These are phyloP conservation scores for Clitopilus passeckerianus DNA, from an alignment of 768 basidiomycete species.

Conservation along the genomic window DNA sequence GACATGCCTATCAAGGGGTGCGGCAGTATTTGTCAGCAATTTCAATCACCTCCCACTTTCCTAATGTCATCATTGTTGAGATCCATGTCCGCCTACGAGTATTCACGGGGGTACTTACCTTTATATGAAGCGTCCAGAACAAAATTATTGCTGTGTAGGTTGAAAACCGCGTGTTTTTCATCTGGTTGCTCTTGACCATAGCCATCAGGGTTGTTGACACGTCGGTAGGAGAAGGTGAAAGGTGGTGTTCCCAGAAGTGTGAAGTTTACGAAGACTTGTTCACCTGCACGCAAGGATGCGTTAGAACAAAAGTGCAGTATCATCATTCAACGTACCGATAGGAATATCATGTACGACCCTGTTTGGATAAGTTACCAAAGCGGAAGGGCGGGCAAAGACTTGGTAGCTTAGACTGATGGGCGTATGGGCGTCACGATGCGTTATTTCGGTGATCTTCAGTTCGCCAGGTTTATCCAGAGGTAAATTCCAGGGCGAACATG, in stretches of 20 bases:
- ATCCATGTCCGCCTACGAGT: no score
- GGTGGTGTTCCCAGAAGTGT: slow-evolving; percentile 84
- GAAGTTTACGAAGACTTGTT: slow-evolving; percentile 89
- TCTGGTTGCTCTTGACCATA: slow-evolving; percentile 69
- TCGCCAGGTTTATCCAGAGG: slow-evolving; percentile 72
- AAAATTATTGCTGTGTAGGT: slow-evolving; percentile 67
- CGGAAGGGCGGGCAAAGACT: slow-evolving; percentile 79
- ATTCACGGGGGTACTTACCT: slow-evolving; percentile 58
- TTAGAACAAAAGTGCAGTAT: background rate
- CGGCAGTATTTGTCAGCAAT: background rate
- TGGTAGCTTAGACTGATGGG: slow-evolving; percentile 55
- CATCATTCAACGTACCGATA: slow-evolving; percentile 50
- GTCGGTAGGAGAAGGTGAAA: slow-evolving; percentile 90
- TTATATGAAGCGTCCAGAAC: slow-evolving; percentile 86
- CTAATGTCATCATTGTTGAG: background rate
- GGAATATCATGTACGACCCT: slow-evolving; percentile 76
- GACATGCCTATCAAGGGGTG: no score
- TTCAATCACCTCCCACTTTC: background rate
- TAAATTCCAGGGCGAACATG: slow-evolving; percentile 74
- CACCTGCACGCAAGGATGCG: slow-evolving; percentile 37
- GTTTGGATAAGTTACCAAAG: slow-evolving; percentile 79
- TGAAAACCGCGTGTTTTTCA: slow-evolving; percentile 84
- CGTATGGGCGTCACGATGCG: slow-evolving; percentile 87
- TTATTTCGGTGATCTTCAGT: slow-evolving; percentile 76
- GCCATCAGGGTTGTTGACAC: slow-evolving; percentile 58